Evolutionary conservation across 2,329 filamentous ascomycete genomes (phyloP).

Genomic region (Diaporthe vexans): DNA sequence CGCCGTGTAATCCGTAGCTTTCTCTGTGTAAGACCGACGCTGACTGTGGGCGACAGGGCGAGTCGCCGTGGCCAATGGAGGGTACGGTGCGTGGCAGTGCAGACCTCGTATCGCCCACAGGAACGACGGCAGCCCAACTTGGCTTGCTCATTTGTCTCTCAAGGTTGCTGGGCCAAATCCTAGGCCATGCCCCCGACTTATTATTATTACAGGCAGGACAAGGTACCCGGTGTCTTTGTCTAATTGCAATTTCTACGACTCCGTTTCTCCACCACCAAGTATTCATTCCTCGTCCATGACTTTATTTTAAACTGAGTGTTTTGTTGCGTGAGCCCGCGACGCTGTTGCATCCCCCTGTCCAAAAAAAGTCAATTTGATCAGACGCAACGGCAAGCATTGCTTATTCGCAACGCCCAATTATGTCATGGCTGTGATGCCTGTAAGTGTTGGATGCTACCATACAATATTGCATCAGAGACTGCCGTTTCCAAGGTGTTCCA

Average conservation of each 20-base stretch:
- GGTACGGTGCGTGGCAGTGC: conserved; percentile 24
- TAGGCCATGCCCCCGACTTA: background rate
- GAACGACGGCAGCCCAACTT: conserved; percentile 22
- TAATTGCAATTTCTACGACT: background rate
- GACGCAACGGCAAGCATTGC: background rate
- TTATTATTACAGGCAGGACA: background rate
- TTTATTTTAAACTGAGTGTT: background rate
- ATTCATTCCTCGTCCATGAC: background rate
- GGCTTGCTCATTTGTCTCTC: conserved; percentile 20
- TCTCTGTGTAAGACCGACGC: background rate
- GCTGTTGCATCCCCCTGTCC: background rate
- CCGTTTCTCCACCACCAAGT: background rate
- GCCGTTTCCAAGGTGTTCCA: background rate
- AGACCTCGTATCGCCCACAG: conserved; percentile 33
- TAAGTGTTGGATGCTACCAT: background rate
- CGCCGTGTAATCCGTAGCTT: background rate
- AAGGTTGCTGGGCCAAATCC: conserved; percentile 27
- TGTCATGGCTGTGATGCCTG: conserved; percentile 14
- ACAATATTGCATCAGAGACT: conserved; percentile 13
- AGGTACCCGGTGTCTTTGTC: background rate
- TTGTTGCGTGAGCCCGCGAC: background rate
- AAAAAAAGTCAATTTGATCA: conserved; percentile 7
- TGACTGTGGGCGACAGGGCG: background rate
- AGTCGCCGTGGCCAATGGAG: conserved; percentile 17
- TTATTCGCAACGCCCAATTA: background rate